These are phyloP conservation scores for Trametes elegans DNA, from an alignment of 768 basidiomycete species.

Conservation along the genomic window DNA sequence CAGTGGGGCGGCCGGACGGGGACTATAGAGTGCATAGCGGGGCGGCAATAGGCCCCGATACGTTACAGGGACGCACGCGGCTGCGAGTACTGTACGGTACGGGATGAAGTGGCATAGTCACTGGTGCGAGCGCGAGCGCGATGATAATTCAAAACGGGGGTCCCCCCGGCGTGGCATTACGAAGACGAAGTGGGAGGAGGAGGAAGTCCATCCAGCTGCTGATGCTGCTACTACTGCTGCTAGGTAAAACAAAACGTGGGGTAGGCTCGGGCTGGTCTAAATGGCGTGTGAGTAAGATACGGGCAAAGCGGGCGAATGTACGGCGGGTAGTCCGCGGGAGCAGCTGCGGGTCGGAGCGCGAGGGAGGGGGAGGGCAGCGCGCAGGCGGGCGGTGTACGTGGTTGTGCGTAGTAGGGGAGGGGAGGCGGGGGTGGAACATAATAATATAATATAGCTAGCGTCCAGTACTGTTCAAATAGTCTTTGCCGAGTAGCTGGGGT, in stretches of 20 bases:
- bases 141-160: not conserved
- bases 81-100: not conserved
- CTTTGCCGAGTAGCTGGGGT: constrained; percentile 6
- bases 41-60: constrained; percentile 1
- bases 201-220: too few relatives aligned
- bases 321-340: not conserved
- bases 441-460: constrained; percentile 24
- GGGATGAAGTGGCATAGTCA: not conserved
- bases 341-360: not conserved
- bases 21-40: too few relatives aligned
- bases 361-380: not conserved
- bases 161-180: too few relatives aligned
- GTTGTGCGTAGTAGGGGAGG: not conserved
- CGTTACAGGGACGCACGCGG: not conserved
- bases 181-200: too few relatives aligned
- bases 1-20: not conserved
- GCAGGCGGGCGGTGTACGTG: not conserved
- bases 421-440: not conserved
- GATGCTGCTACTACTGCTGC: not conserved
- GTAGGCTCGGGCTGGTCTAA: not conserved
- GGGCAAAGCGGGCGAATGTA: not conserved
- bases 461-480: constrained; percentile 20
- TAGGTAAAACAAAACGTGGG: not conserved
- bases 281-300: not conserved
- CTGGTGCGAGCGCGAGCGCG: not conserved